Conservation (phyloP, 345 rosid species). For the Mallotus nudiflorus region DNA sequence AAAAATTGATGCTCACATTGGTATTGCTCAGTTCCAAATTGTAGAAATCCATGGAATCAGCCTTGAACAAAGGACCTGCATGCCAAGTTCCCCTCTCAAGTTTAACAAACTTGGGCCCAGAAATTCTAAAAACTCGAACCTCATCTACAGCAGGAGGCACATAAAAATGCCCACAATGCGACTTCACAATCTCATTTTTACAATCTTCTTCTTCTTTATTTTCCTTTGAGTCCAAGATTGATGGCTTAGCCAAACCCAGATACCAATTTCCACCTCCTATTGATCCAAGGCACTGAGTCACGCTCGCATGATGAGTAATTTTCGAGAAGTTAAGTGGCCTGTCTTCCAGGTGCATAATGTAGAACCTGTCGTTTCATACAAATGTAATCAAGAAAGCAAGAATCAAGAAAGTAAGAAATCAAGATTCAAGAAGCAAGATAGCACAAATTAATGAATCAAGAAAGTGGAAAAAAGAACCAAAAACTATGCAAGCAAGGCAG, state of each 20-base stretch:
- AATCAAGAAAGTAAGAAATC: too few relatives aligned
- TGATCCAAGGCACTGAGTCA: slow-evolving; percentile 89
- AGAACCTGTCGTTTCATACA: slow-evolving; percentile 39
- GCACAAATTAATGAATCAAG: background rate
- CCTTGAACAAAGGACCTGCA: slow-evolving; percentile 68
- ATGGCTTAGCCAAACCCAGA: slow-evolving; percentile 76
- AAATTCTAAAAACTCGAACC: slow-evolving; percentile 57
- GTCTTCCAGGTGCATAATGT: slow-evolving; percentile 53
- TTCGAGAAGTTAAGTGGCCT: slow-evolving; percentile 44
- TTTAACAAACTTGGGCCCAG: slow-evolving; percentile 71
- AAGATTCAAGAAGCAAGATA: too few relatives aligned
- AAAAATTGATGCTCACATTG: slow-evolving; percentile 48
- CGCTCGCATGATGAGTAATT: slow-evolving; percentile 80
- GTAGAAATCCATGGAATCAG: slow-evolving; percentile 65
- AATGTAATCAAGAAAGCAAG: too few relatives aligned
- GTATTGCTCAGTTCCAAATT: slow-evolving; percentile 80
- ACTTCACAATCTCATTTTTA: slow-evolving; percentile 21
- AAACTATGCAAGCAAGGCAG: too few relatives aligned
- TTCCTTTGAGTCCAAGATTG: slow-evolving; percentile 37
- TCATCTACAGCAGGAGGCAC: slow-evolving; percentile 59
- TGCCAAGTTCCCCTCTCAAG: slow-evolving; percentile 83
- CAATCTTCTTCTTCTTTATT: background rate
- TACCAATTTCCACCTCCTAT: slow-evolving; percentile 75
- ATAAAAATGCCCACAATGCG: slow-evolving; percentile 58
- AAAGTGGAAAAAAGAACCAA: background rate